A percentile compares a stretch with the other conserved stretches of the same genome.
Conservation (phyloP, 768 basidiomycete genomes). For the Pulveroboletus frians region DNA sequence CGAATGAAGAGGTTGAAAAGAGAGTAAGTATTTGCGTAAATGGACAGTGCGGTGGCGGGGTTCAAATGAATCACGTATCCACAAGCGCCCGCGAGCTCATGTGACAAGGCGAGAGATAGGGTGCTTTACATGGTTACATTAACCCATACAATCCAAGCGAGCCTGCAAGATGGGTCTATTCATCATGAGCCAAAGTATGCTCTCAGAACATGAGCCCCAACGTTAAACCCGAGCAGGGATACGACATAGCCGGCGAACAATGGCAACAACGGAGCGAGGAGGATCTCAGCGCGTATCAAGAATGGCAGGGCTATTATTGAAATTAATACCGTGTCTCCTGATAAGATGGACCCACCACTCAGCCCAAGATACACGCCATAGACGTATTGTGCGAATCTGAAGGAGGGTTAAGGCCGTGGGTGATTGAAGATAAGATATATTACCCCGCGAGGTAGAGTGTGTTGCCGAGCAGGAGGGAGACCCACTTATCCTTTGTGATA, state of each 20-base stretch:
- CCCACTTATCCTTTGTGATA: constrained; percentile 81
- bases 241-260: constrained; percentile 82
- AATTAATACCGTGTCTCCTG: neutral
- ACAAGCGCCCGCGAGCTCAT: neutral
- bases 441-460: constrained; percentile 73
- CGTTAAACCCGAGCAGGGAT: constrained; percentile 86
- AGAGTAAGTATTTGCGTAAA: constrained; percentile 18
- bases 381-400: constrained; percentile 83
- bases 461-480: constrained; percentile 91
- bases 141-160: neutral
- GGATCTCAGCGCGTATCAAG: constrained; percentile 80
- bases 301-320: constrained; percentile 76
- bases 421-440: constrained; percentile 22
- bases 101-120: neutral
- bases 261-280: constrained; percentile 87
- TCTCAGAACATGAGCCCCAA: constrained; percentile 74
- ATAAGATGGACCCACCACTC: constrained; percentile 47
- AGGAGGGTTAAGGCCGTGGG: constrained; percentile 6
- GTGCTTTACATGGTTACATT: constrained; percentile 11
- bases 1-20: constrained; percentile 3
- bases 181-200: constrained; percentile 65
- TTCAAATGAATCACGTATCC: constrained; percentile 20
- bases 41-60: constrained; percentile 20
- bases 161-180: neutral
- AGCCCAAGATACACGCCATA: constrained; percentile 89